These are phyloP conservation scores for Ceratobasidium sp. DNA, from an alignment of 1,284 basidiomycete species.

Conservation along the genomic window DNA sequence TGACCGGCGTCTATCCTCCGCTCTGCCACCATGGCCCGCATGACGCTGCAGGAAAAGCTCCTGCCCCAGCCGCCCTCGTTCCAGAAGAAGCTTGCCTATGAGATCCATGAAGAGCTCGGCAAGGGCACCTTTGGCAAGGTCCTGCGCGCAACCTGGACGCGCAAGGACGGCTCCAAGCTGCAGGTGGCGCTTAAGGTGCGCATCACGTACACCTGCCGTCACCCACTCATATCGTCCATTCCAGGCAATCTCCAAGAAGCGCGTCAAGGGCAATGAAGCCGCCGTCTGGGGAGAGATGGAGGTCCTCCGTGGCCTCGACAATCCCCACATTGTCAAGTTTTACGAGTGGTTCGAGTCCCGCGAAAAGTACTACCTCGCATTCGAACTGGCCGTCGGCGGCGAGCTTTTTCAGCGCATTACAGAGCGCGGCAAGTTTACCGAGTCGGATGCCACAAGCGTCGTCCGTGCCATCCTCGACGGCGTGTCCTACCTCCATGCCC, in stretches of 20 bases:
- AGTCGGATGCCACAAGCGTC: conserved; percentile 80
- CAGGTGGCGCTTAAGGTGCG: conserved; percentile 73
- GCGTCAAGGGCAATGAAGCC: conserved; percentile 85
- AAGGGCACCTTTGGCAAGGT: conserved; percentile 88
- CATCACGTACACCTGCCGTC: not conserved
- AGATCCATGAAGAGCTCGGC: conserved; percentile 75
- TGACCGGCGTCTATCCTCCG: conserved; percentile 6
- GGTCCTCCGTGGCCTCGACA: conserved; percentile 83
- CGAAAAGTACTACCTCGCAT: conserved; percentile 88
- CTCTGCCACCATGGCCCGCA: conserved; percentile 37
- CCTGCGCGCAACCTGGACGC: conserved; percentile 62
- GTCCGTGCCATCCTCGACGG: conserved; percentile 78
- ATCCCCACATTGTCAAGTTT: conserved; percentile 91
- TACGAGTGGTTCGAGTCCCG: conserved; percentile 93
- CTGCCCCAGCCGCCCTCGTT: conserved; percentile 84
- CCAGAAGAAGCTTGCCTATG: conserved; percentile 72
- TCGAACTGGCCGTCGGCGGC: conserved; percentile 89
- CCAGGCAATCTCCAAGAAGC: conserved; percentile 90
- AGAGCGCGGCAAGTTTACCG: conserved; percentile 85
- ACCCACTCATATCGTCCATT: conserved; percentile 1
- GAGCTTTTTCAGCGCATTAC: conserved; percentile 88
- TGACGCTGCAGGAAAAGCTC: conserved; percentile 48
- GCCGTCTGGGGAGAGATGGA: conserved; percentile 91
- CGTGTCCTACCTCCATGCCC: conserved; percentile 81
- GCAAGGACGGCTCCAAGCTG: conserved; percentile 53